These are phyloP conservation scores for Diutina rugosa DNA, from an alignment of 1,139 yeast genomes.

Conservation along the genomic window DNA sequence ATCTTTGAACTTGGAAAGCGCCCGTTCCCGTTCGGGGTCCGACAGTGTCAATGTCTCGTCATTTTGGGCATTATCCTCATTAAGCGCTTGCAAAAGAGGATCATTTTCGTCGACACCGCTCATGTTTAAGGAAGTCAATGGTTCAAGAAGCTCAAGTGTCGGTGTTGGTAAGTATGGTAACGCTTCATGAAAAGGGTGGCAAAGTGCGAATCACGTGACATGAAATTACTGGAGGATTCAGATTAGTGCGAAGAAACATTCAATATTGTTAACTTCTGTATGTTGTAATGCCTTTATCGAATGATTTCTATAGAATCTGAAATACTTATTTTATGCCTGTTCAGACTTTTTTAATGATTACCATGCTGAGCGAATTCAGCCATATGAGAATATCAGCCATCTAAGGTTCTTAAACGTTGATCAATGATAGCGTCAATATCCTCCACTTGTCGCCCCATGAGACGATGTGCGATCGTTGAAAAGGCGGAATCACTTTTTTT, in stretches of 20 bases:
- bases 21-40: constrained; percentile 71
- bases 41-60: constrained; percentile 16
- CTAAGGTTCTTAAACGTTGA: constrained; percentile 24
- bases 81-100: constrained; percentile 59
- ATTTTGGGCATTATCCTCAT: constrained; percentile 3
- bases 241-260: neutral
- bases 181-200: neutral
- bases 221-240: neutral
- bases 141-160: neutral
- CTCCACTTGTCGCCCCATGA: constrained; percentile 21
- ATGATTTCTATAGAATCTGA: too few relatives aligned
- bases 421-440: constrained; percentile 51
- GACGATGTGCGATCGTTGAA: constrained; percentile 18
- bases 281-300: too few relatives aligned
- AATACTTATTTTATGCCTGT: too few relatives aligned
- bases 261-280: too few relatives aligned
- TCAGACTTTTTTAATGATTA: too few relatives aligned
- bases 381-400: neutral
- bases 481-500: constrained; percentile 13
- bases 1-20: constrained; percentile 68
- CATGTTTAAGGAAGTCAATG: neutral
- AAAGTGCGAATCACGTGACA: neutral
- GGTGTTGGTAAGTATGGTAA: neutral
- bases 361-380: too few relatives aligned
- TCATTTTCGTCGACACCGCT: constrained; percentile 38